Conservation (phyloP, 768 basidiomycete genomes). For the Suillus weaverae region DNA sequence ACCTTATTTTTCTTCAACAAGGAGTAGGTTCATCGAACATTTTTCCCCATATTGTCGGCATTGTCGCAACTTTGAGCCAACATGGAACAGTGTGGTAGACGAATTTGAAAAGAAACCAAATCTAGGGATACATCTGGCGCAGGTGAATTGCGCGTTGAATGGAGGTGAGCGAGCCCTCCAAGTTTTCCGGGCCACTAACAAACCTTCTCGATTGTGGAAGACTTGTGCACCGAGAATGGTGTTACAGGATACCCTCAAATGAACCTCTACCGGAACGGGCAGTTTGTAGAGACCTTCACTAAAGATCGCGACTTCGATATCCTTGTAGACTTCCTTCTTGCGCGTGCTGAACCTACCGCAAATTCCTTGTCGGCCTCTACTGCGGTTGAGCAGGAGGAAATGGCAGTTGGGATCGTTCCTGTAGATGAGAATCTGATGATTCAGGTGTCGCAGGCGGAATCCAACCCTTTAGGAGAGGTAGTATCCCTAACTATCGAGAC, state of each 20-base stretch:
- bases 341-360: constrained; percentile 36
- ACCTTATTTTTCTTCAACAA: not conserved
- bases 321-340: constrained; percentile 55
- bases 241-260: constrained; percentile 77
- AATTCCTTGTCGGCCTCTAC: constrained; percentile 10
- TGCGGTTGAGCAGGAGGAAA: constrained; percentile 11
- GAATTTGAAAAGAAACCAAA: constrained; percentile 45
- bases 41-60: constrained; percentile 86
- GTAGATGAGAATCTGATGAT: constrained; percentile 15
- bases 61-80: constrained; percentile 77
- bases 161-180: constrained; percentile 55
- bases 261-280: constrained; percentile 69
- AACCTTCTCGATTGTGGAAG: constrained; percentile 37
- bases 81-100: constrained; percentile 70
- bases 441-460: constrained; percentile 14
- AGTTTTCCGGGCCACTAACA: not conserved
- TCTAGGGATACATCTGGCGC: constrained; percentile 60
- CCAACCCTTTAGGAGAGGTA: constrained; percentile 29
- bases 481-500: constrained; percentile 28
- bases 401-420: constrained; percentile 1
- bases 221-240: constrained; percentile 73
- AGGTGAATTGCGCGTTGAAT: constrained; percentile 76
- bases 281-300: constrained; percentile 55
- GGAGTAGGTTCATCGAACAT: constrained; percentile 72
- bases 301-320: constrained; percentile 53